Evolutionary conservation across 306 rosid species (phyloP).

Genomic region (Acacia acuminata): DNA sequence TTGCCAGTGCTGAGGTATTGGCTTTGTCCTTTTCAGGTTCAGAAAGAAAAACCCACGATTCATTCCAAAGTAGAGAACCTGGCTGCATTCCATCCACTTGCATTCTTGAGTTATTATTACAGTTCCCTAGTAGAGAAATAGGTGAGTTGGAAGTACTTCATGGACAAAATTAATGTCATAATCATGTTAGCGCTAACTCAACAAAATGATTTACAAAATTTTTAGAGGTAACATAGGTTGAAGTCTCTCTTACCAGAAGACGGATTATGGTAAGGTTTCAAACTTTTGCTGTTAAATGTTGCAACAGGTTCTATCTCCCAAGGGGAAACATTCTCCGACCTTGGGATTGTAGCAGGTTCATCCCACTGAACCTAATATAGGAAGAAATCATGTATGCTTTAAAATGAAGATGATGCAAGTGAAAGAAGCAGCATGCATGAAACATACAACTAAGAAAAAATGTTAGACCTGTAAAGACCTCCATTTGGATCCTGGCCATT

Average conservation of each 20-base stretch:
- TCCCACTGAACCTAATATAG: conserved; percentile 70
- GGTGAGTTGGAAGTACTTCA: conserved; percentile 48
- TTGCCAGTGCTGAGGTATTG: background rate
- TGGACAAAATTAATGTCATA: conserved; percentile 30
- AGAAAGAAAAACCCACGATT: background rate
- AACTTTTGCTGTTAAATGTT: conserved; percentile 63
- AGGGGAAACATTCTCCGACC: conserved; percentile 78
- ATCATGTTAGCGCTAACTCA: background rate
- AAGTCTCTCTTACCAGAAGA: conserved; percentile 43
- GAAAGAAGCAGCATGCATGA: background rate
- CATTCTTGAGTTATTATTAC: too few species aligned
- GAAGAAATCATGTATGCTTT: background rate
- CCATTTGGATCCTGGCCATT: conserved; percentile 68
- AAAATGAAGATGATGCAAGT: background rate
- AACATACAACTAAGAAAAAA: conserved; percentile 21
- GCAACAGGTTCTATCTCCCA: conserved; percentile 83
- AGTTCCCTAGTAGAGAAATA: conserved; percentile 29
- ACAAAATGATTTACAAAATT: background rate
- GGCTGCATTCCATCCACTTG: background rate
- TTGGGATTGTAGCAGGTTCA: conserved; percentile 63
- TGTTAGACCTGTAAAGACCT: conserved; percentile 41
- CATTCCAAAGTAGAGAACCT: conserved; percentile 37
- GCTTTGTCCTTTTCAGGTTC: conserved; percentile 41
- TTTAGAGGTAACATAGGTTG: background rate
- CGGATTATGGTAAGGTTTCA: conserved; percentile 32